Percentiles rank a stretch among this genome's conserved stretches.
Evolutionary conservation across 805 yeast species (phyloP).

Genomic region (Saccharomycopsis babjevae): DNA sequence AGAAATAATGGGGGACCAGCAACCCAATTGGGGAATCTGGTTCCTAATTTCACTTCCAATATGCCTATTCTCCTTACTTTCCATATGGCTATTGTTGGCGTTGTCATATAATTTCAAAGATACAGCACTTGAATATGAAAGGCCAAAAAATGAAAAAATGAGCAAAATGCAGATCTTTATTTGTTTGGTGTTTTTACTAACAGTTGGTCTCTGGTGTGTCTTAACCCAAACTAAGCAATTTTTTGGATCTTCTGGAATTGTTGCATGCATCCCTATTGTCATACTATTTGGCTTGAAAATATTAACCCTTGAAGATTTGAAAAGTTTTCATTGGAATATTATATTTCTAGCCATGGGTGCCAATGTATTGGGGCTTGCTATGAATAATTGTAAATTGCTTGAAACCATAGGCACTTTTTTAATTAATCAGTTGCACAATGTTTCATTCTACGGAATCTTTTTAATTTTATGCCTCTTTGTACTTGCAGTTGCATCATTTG

Average conservation of each 20-base stretch:
- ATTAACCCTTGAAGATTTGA: constrained; percentile 80
- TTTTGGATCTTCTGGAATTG: constrained; percentile 95
- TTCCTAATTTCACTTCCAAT: constrained; percentile 81
- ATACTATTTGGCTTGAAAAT: constrained; percentile 88
- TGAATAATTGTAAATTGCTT: constrained; percentile 79
- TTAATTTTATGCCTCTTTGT: constrained; percentile 75
- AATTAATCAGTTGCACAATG: constrained; percentile 43
- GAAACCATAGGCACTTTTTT: constrained; percentile 66
- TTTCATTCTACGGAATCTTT: constrained; percentile 58
- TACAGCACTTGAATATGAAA: constrained; percentile 41
- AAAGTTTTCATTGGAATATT: constrained; percentile 94
- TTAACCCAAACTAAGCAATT: constrained; percentile 61
- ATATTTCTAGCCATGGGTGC: constrained; percentile 98
- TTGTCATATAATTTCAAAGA: constrained; percentile 45
- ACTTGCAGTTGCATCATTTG: constrained; percentile 82
- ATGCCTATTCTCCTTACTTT: constrained; percentile 45
- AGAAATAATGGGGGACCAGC: constrained; percentile 65
- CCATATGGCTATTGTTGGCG: constrained; percentile 65
- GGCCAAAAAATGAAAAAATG: constrained; percentile 53
- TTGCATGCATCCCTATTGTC: constrained; percentile 83
- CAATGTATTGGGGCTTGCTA: constrained; percentile 89
- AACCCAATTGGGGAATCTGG: constrained; percentile 84
- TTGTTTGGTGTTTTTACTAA: constrained; percentile 49
- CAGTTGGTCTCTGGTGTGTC: constrained; percentile 85
- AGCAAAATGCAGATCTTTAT: constrained; percentile 69